Base-by-base conservation (phyloP, 345 rosid genomes). In the rapeseed (Brassica napus) region DNA sequence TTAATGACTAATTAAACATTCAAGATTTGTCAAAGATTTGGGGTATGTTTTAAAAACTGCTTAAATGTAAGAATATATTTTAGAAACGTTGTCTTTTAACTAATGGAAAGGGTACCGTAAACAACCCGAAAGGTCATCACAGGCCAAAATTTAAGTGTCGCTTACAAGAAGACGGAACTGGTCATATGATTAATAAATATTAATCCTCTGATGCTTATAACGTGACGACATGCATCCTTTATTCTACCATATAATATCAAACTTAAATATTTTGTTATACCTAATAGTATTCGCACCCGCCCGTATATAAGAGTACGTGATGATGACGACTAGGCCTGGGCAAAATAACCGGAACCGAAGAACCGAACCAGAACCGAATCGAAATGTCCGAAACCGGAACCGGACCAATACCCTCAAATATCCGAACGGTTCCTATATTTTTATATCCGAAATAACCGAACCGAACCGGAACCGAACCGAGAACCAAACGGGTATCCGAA, bases 161-260 rank as follows among this genome's bases (percentile, higher is more conserved):
- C 78, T 62, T 73, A 24, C 21, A 55, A 79, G 77, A 60, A 0
- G 49, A 34, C 16, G 15, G 44, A 73, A 16, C 54, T 79, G 70
- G 70, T 61, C 74, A 61, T 34, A 7, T 66, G 10, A 32, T 54
- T 65, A 6, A 5, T 34, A 58, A 5, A 39, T 39, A 78, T 58
- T 72, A 66, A 72, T 59, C 42, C 23, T 66, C 31, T 42, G 73
- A 73, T 64, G 54, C 60, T n/a, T 59, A 73, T 14, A 79, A 73
- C 74, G 74, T 79, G 78, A 79, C 64, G 74, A 59, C 72, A 79
- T 67, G 82, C 82, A 79, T 73, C 73, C 23, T 78, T 32, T 57
- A 66, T 66, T 69, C 68, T 64, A 55, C 32, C 12, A 34, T 9
- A 44, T 55, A 44, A 11, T 2, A 39, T 10, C 47, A 8, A 39